Conservation (phyloP, 2,329 filamentous ascomycete genomes). For the Cladosporium cucumerinum region DNA sequence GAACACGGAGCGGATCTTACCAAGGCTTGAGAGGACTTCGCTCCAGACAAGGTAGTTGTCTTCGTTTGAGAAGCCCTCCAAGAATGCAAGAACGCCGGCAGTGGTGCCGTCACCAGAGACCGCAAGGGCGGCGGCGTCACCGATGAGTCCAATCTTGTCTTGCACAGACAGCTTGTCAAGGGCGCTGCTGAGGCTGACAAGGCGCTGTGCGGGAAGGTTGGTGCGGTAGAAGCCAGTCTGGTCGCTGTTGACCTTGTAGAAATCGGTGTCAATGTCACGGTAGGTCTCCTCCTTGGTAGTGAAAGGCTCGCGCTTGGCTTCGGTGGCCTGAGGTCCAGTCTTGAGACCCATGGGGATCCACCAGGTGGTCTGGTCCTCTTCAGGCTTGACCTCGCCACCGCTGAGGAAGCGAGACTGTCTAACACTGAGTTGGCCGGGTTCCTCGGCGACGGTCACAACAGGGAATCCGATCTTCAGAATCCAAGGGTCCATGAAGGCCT, state of each 20-base stretch:
- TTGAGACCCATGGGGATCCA: slow-evolving; percentile 90
- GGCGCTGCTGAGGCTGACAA: slow-evolving; percentile 75
- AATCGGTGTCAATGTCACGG: slow-evolving; percentile 68
- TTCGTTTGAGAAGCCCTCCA: slow-evolving; percentile 80
- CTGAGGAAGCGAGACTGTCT: slow-evolving; percentile 87
- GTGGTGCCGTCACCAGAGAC: slow-evolving; percentile 83
- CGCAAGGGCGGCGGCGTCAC: slow-evolving; percentile 84
- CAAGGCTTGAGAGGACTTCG: slow-evolving; percentile 74
- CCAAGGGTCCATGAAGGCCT: slow-evolving; percentile 87
- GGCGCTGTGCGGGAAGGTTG: slow-evolving; percentile 82
- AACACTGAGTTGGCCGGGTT: slow-evolving; percentile 75
- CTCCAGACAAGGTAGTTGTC: slow-evolving; percentile 85
- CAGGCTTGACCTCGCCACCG: slow-evolving; percentile 82
- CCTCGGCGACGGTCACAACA: slow-evolving; percentile 79
- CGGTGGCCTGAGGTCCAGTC: slow-evolving; percentile 64
- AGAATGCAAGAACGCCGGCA: slow-evolving; percentile 73
- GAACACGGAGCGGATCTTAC: slow-evolving; percentile 79
- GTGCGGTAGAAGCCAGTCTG: slow-evolving; percentile 89
- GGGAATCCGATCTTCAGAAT: slow-evolving; percentile 95
- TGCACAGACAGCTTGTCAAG: slow-evolving; percentile 73
- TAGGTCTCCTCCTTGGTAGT: slow-evolving; percentile 75
- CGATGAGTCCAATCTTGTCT: slow-evolving; percentile 90
- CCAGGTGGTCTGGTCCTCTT: slow-evolving; percentile 90
- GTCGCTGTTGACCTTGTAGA: slow-evolving; percentile 92
- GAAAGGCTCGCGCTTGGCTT: slow-evolving; percentile 64